phyloP scores from a whole-genome alignment of 2,329 filamentous ascomycete genomes.

The Coleophoma cylindrospora region DNA sequence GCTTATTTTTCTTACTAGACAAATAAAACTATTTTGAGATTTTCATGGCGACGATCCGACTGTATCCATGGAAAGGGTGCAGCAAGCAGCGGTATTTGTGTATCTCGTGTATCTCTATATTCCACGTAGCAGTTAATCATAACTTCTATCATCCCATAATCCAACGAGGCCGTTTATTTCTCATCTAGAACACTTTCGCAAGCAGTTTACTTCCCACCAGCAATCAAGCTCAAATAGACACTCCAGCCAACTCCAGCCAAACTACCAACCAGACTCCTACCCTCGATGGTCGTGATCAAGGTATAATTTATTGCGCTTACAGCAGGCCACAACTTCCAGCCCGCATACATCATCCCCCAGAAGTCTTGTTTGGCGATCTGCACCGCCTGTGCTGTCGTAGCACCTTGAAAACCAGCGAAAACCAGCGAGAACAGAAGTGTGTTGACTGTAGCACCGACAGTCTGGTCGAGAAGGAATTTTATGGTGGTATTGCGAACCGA shows the following conservation, averaged over 20 bases:
- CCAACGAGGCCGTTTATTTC: no score
- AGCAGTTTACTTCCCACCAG: constrained; percentile 22
- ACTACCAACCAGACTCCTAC: constrained; percentile 65
- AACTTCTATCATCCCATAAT: no score
- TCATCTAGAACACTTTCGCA: no score
- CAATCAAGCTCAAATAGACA: constrained; percentile 66
- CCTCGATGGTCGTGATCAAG: constrained; percentile 63
- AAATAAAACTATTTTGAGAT: no score
- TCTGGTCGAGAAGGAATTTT: constrained; percentile 68
- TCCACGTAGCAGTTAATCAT: no score
- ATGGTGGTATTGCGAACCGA: constrained; percentile 58
- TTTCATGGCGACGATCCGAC: no score
- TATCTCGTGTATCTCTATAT: no score
- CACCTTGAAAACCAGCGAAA: constrained; percentile 36
- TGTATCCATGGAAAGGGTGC: no score
- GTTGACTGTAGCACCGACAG: constrained; percentile 59
- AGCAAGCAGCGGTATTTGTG: no score
- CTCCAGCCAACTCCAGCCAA: constrained; percentile 70
- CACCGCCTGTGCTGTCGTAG: constrained; percentile 37
- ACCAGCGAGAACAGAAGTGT: constrained; percentile 58
- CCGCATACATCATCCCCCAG: constrained; percentile 59
- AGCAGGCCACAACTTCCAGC: constrained; percentile 67
- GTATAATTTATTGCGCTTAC: constrained; percentile 68
- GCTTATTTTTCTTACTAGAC: no score
- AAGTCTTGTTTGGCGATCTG: constrained; percentile 49